Evolutionary conservation across 2,329 filamentous ascomycete species (phyloP), one percentile per base, ranked within the genome.

Genomic region (Ophiostoma perfectum): DNA sequence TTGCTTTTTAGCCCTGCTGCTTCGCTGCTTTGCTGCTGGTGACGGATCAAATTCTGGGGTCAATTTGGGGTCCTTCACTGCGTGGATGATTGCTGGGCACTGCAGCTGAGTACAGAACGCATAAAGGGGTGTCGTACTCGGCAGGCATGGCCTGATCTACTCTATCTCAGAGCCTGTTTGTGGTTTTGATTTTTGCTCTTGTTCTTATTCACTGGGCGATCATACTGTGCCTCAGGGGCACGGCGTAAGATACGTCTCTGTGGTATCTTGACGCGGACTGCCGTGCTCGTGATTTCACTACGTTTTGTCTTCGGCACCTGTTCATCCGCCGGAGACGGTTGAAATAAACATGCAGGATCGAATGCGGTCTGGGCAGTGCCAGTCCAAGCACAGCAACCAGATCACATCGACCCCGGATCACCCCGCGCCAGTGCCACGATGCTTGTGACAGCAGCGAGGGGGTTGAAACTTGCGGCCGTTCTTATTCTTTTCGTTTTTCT

Each of bases 401-500:
- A 55, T n/a, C 55, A 5, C 55, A 60, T 52, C 49, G 18, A 52
- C 52, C 52, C 55, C 11, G 55, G 9, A 14, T 60, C 55, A 60
- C 55, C 55, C 55, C 55, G 55, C 55, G 55, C 27, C 55, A 60
- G 38, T 60, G 27, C 27, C 27, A 27, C 27, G 27, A 27, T 27
- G 27, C 12, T 14, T 12, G 55, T 11, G 18, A 18, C 36, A 18
- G 7, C 27, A 58, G 9, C 52, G 18, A 58, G 52, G 52, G 55
- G 52, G 55, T 38, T 6, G 55, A 38, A 60, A 55, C 49, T 55
- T 27, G 27, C 27, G 27, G 27, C 27, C 27, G 27, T 27, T 27
- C 27, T 27, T 1, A 27, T 27, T 27, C 27, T 27, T 2, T 27
- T 27, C 27, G 27, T 27, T 27, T 27, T 27, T 27, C 1, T 27